phyloP scores from a whole-genome alignment of 1,139 yeast genomes.

The Zygotorulaspora mrakii region DNA sequence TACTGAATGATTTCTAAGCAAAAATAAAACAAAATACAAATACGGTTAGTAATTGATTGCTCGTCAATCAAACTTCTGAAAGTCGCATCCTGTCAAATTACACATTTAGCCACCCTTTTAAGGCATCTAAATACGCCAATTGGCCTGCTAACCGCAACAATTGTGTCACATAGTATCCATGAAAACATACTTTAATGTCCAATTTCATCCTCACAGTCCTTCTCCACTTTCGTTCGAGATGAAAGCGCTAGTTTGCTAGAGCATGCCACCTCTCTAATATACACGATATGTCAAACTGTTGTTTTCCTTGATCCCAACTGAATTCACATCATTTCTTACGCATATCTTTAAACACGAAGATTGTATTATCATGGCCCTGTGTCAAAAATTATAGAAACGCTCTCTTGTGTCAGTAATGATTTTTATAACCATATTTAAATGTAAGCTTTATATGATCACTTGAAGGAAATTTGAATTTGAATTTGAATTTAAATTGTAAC shows the following conservation, averaged over 20 bases:
- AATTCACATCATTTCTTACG: too few relatives aligned
- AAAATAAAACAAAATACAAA: too few relatives aligned
- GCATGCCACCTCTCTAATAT: background rate
- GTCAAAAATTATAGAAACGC: conserved; percentile 10
- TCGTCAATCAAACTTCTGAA: too few relatives aligned
- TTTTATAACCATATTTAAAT: too few relatives aligned
- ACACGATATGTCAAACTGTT: conserved; percentile 11
- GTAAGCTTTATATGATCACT: too few relatives aligned
- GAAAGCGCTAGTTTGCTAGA: too few relatives aligned
- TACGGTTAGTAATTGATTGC: conserved; percentile 2
- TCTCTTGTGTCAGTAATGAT: too few relatives aligned
- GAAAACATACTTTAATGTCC: conserved; percentile 30
- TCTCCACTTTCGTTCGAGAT: conserved; percentile 11
- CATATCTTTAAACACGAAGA: too few relatives aligned
- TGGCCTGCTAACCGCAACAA: background rate
- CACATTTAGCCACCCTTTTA: background rate
- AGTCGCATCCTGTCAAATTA: too few relatives aligned
- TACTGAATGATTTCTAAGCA: conserved; percentile 33
- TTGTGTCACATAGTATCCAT: background rate
- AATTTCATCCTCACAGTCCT: conserved; percentile 26
- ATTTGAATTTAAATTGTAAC: conserved; percentile 1
- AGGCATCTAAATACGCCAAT: background rate
- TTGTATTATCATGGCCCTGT: conserved; percentile 3
- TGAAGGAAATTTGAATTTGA: too few relatives aligned
- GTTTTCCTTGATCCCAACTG: conserved; percentile 8